Conservation (phyloP, 2,329 filamentous ascomycete species). For the Pseudocercospora pini-densiflorae region DNA sequence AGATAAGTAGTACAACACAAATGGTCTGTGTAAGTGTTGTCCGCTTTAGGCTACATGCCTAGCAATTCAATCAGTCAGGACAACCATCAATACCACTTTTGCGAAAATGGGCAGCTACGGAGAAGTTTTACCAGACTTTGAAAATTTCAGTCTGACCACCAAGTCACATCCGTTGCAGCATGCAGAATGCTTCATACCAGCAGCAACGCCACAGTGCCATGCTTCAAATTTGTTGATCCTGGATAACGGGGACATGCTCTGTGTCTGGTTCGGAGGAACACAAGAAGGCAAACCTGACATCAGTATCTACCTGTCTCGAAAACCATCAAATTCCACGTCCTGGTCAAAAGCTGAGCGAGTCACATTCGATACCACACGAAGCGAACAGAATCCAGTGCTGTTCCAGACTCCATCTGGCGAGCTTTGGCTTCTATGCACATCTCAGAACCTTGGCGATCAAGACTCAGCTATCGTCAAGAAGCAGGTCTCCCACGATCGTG, state of each 20-base stretch:
- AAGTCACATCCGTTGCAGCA: slow-evolving; percentile 16
- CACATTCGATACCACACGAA: slow-evolving; percentile 24
- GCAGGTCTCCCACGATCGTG: slow-evolving; percentile 19
- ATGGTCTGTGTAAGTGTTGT: neutral
- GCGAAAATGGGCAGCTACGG: slow-evolving; percentile 3
- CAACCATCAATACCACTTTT: neutral
- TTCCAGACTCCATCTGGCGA: slow-evolving; percentile 24
- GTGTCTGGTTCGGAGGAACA: slow-evolving; percentile 26
- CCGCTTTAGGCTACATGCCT: slow-evolving; percentile 1
- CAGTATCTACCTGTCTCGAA: slow-evolving; percentile 25
- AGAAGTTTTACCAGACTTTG: neutral
- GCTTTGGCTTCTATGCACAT: slow-evolving; percentile 25
- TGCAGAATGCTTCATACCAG: slow-evolving; percentile 20
- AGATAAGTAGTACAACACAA: neutral
- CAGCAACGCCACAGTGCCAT: slow-evolving; percentile 26
- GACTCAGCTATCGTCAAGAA: slow-evolving; percentile 26
- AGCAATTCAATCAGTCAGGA: neutral
- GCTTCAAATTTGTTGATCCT: slow-evolving; percentile 26
- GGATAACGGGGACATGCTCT: slow-evolving; percentile 26
- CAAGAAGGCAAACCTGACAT: slow-evolving; percentile 28
- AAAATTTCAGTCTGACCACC: slow-evolving; percentile 9
- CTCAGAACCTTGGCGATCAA: slow-evolving; percentile 25
- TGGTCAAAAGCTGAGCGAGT: slow-evolving; percentile 22
- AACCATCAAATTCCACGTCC: neutral
- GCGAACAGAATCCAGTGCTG: slow-evolving; percentile 26